Conservation (phyloP, 106 monocot species). For the Triglochin maritima region DNA sequence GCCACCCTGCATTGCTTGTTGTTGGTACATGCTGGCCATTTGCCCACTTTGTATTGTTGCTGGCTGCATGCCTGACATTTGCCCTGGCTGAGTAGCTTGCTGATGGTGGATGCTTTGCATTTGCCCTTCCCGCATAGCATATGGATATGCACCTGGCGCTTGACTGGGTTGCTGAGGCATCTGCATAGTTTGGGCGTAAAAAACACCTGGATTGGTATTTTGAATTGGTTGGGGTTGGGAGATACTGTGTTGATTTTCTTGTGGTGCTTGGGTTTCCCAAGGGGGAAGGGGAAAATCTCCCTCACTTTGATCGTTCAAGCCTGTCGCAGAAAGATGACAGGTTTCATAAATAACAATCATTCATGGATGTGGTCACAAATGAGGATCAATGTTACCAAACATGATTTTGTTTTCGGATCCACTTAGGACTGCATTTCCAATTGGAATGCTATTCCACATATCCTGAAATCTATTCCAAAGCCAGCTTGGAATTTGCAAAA, state of each 20-base stretch:
- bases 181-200: slow-evolving; percentile 29
- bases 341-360: neutral
- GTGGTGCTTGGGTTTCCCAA: slow-evolving; percentile 52
- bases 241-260: slow-evolving; percentile 7
- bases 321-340: slow-evolving; percentile 8
- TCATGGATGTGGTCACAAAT: too few relatives aligned
- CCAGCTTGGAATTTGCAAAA: too few relatives aligned
- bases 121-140: slow-evolving; percentile 3
- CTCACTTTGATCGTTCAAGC: slow-evolving; percentile 32
- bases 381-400: too few relatives aligned
- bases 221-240: slow-evolving; percentile 18
- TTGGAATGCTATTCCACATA: too few relatives aligned
- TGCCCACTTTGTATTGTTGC: slow-evolving; percentile 1
- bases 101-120: slow-evolving; percentile 8
- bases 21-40: slow-evolving; percentile 1
- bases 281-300: slow-evolving; percentile 63
- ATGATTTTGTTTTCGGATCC: too few relatives aligned
- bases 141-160: neutral
- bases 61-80: slow-evolving; percentile 5
- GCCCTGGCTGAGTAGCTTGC: slow-evolving; percentile 15
- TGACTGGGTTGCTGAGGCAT: slow-evolving; percentile 18
- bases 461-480: too few relatives aligned
- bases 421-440: too few relatives aligned
- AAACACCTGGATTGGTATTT: slow-evolving; percentile 12
- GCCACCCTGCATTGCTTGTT: slow-evolving; percentile 2